Conservation (phyloP, 2,329 filamentous ascomycete species). For the Ophiocordyceps polyrhachis-furcata region DNA sequence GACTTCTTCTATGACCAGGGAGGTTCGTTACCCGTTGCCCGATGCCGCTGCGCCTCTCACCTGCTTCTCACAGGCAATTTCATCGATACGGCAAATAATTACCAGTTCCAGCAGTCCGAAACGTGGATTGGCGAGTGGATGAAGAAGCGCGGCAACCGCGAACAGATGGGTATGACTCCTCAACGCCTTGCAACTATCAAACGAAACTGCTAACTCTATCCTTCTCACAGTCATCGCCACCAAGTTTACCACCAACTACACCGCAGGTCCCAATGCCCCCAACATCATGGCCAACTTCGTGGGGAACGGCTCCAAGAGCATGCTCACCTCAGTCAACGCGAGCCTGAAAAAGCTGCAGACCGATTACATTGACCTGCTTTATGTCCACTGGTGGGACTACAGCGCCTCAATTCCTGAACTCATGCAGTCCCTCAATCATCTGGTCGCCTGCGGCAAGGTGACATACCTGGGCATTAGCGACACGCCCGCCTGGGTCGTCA, state of each 20-base stretch:
- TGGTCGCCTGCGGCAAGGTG: conserved; percentile 43
- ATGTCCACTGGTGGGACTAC: conserved; percentile 50
- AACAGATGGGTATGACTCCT: conserved; percentile 35
- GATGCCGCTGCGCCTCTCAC: not conserved
- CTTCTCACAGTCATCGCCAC: conserved; percentile 39
- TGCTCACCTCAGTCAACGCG: conserved; percentile 34
- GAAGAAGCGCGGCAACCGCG: conserved; percentile 41
- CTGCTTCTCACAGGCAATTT: conserved; percentile 38
- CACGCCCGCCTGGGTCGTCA: conserved; percentile 50
- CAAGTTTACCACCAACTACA: conserved; percentile 46
- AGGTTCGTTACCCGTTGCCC: conserved; percentile 5
- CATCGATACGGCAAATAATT: conserved; percentile 53
- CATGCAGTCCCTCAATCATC: conserved; percentile 47
- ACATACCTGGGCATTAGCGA: conserved; percentile 48
- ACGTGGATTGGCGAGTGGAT: conserved; percentile 55
- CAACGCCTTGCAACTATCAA: not conserved
- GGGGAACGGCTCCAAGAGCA: conserved; percentile 44
- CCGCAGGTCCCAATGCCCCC: conserved; percentile 18
- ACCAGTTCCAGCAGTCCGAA: conserved; percentile 45
- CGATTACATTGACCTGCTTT: conserved; percentile 49
- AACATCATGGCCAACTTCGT: conserved; percentile 31
- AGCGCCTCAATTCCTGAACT: conserved; percentile 46
- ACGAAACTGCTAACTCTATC: not conserved
- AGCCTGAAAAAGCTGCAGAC: conserved; percentile 44
- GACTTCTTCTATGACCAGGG: conserved; percentile 43